Evolutionary conservation across 169 alveolate species (phyloP), one percentile per base, ranked within the genome.

Genomic region (Eimeria zaria): DNA sequence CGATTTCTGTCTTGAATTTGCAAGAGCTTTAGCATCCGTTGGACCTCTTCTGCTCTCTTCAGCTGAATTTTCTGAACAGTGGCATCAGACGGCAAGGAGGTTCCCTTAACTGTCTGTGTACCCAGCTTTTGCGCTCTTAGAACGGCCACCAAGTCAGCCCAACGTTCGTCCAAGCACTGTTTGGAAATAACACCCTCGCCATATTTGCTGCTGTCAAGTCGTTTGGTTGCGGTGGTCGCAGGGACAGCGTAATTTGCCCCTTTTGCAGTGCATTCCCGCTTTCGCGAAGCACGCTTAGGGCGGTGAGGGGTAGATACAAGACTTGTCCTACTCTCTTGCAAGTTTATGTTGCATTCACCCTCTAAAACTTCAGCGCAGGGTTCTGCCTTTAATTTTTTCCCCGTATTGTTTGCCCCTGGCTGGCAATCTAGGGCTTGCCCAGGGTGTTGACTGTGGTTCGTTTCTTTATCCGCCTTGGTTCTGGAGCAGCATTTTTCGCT

Each of bases 1-100:
- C 93, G 93, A 44, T 18, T 85, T 44, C 93, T 85, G 41, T 85
- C 93, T 39, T 85, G 93, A 60, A 58, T 24, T 46, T 85, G 93
- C 93, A 60, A 9, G 2, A 41, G 44, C 81, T 44, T 22, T 7
- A 85, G 60, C 80, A 85, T 55, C 36, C 62, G 80, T 36, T 85
- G 62, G 62, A 30, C 53, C 36, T 39, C 53, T 22, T 85, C 58
- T 30, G 76, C 80, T 39, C 80, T 85, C 64, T 85, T 85, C 4
- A 62, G 41, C 12, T 62, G 93, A 22, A 85, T 36, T 41, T 41
- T 55, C 81, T 58, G 76, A 27, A 62, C 48, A 36, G 48, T 55
- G 44, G 81, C n/a, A 85, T 48, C 93, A 39, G 93, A 62, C 22
- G 93, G 93, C 36, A 60, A 36, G 58, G 93, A 9, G 8, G 48